phyloP scores from a whole-genome alignment of 352 stramenopile genomes.

The Halophytophthora batemanensis region DNA sequence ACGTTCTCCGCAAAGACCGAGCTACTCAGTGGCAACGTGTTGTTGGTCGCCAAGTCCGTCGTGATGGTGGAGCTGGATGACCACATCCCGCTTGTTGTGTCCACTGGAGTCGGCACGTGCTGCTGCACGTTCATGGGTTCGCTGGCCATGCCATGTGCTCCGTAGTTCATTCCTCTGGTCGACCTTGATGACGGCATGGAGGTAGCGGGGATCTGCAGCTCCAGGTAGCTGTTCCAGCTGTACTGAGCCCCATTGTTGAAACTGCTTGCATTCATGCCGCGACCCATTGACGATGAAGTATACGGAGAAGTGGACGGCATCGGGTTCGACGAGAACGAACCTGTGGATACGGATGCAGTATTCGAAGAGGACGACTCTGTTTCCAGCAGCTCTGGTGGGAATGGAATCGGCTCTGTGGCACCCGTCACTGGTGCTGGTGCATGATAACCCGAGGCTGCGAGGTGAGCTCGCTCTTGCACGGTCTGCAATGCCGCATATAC shows the following conservation, averaged over 20 bases:
- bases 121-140: slow-evolving; percentile 12
- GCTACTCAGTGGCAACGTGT: slow-evolving; percentile 22
- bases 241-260: background rate
- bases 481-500: slow-evolving; percentile 1
- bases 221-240: slow-evolving; percentile 12
- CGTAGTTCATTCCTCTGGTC: slow-evolving; percentile 4
- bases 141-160: slow-evolving; percentile 11
- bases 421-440: slow-evolving; percentile 1
- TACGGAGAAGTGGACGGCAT: slow-evolving; percentile 7
- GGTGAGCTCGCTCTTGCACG: background rate
- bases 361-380: background rate
- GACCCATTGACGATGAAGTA: background rate
- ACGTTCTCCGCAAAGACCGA: slow-evolving; percentile 36
- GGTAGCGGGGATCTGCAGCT: slow-evolving; percentile 5
- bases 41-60: slow-evolving; percentile 18
- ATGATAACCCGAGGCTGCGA: background rate
- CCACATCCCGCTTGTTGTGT: slow-evolving; percentile 16
- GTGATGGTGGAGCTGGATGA: slow-evolving; percentile 23
- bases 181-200: slow-evolving; percentile 9
- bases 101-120: background rate
- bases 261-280: slow-evolving; percentile 6
- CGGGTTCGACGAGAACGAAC: background rate
- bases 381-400: slow-evolving; percentile 10
- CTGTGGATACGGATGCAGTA: slow-evolving; percentile 2
- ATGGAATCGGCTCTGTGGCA: slow-evolving; percentile 23